Evolutionary conservation across 768 basidiomycete species (phyloP).

Genomic region (Suillus occidentalis): DNA sequence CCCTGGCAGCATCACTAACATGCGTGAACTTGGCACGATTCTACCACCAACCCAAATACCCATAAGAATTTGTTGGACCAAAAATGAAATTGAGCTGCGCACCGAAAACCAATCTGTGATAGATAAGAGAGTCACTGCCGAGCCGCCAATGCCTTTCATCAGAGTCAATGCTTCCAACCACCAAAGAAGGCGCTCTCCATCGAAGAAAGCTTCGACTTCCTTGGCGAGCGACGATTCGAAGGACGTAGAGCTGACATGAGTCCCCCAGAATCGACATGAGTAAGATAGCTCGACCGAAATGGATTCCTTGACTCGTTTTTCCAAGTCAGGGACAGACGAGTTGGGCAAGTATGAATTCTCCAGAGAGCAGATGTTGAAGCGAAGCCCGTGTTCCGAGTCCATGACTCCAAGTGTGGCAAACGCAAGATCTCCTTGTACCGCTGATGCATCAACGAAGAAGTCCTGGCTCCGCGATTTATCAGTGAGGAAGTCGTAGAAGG

Average conservation of each 20-base stretch:
- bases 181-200: too few relatives aligned
- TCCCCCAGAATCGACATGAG: slow-evolving; percentile 32
- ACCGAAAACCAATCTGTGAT: too few relatives aligned
- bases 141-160: too few relatives aligned
- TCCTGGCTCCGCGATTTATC: slow-evolving; percentile 10
- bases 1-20: too few relatives aligned
- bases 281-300: slow-evolving; percentile 30
- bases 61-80: too few relatives aligned
- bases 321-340: slow-evolving; percentile 17
- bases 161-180: too few relatives aligned
- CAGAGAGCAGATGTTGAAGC: slow-evolving; percentile 9
- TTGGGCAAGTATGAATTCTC: slow-evolving; percentile 28
- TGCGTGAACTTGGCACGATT: too few relatives aligned
- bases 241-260: slow-evolving; percentile 23
- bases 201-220: slow-evolving; percentile 22
- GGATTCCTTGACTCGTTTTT: slow-evolving; percentile 10
- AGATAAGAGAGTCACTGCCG: too few relatives aligned
- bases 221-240: slow-evolving; percentile 5
- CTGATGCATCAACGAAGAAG: slow-evolving; percentile 12
- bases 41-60: too few relatives aligned
- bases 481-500: slow-evolving; percentile 27
- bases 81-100: too few relatives aligned
- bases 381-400: slow-evolving; percentile 19
- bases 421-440: slow-evolving; percentile 9
- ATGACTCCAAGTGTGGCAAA: slow-evolving; percentile 25